These are phyloP conservation scores for Amauroascus verrucosus DNA, from an alignment of 2,329 filamentous ascomycete species.

Conservation along the genomic window DNA sequence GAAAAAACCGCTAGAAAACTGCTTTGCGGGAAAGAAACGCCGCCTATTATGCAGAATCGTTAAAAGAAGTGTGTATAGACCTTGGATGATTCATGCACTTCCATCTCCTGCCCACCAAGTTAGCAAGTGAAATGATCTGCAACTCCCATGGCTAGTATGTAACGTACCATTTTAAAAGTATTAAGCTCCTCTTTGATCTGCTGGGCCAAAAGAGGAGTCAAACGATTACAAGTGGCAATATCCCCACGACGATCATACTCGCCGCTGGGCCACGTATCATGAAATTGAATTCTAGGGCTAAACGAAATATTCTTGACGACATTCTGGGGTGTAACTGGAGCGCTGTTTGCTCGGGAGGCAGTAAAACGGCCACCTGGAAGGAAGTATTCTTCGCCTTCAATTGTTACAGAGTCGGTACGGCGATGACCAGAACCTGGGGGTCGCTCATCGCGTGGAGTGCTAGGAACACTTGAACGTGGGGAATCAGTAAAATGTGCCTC, in stretches of 20 bases:
- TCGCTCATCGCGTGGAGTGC: slow-evolving; percentile 72
- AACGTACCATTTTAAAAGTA: slow-evolving; percentile 92
- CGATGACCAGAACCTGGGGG: slow-evolving; percentile 48
- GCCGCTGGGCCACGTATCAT: slow-evolving; percentile 90
- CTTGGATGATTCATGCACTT: slow-evolving; percentile 97
- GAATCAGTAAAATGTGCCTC: slow-evolving; percentile 60
- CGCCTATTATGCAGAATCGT: slow-evolving; percentile 29
- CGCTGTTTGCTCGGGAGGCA: slow-evolving; percentile 65
- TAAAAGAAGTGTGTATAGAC: slow-evolving; percentile 99
- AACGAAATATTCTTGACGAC: slow-evolving; percentile 59
- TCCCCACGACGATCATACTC: slow-evolving; percentile 96
- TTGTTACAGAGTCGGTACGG: slow-evolving; percentile 58
- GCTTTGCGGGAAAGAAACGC: slow-evolving; percentile 13
- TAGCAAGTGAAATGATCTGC: slow-evolving; percentile 10
- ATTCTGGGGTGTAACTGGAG: slow-evolving; percentile 62
- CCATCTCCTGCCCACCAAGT: slow-evolving; percentile 69
- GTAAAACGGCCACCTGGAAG: slow-evolving; percentile 60
- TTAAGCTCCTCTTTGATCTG: slow-evolving; percentile 99
- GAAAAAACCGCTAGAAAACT: slow-evolving; percentile 6
- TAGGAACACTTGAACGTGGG: slow-evolving; percentile 73
- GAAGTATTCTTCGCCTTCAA: slow-evolving; percentile 84
- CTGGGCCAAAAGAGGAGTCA: slow-evolving; percentile 93
- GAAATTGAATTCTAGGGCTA: slow-evolving; percentile 85
- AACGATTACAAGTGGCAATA: slow-evolving; percentile 91
- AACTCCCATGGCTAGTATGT: background rate